Evolutionary conservation across 192 early-diverging fungal genomes (phyloP).

Genomic region (Geranomyces michiganensis): DNA sequence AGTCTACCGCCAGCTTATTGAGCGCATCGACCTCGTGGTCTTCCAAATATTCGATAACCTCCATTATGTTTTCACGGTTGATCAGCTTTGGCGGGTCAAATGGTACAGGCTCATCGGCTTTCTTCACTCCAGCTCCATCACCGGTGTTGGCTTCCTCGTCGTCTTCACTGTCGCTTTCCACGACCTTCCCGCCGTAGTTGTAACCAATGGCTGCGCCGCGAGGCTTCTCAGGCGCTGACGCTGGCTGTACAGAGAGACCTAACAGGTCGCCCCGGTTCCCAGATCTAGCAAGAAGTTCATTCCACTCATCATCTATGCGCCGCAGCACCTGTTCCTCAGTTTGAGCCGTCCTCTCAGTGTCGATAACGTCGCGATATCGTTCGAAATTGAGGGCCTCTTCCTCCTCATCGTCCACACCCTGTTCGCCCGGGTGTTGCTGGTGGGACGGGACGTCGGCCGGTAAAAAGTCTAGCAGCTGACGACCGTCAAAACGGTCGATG

Average conservation of each 20-base stretch:
- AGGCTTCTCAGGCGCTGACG: slow-evolving; percentile 39
- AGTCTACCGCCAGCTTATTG: slow-evolving; percentile 49
- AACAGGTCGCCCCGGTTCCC: neutral
- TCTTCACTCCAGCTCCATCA: neutral
- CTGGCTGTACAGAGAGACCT: neutral
- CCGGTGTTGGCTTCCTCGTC: neutral
- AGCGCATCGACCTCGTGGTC: slow-evolving; percentile 47
- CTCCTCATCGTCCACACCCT: slow-evolving; percentile 30
- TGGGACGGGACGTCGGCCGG: slow-evolving; percentile 19
- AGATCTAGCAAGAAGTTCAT: slow-evolving; percentile 40
- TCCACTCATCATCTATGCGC: slow-evolving; percentile 58
- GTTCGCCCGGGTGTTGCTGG: slow-evolving; percentile 36
- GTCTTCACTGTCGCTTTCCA: neutral
- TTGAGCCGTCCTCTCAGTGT: slow-evolving; percentile 47
- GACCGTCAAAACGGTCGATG: slow-evolving; percentile 60
- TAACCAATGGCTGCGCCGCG: slow-evolving; percentile 14
- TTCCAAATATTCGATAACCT: slow-evolving; percentile 38
- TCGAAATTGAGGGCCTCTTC: slow-evolving; percentile 59
- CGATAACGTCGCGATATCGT: slow-evolving; percentile 55
- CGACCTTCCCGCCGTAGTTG: neutral
- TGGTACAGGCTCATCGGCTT: neutral
- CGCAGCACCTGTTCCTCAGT: slow-evolving; percentile 43
- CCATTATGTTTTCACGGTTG: neutral
- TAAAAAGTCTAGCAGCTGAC: slow-evolving; percentile 53
- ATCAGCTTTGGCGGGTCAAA: neutral